Evolutionary conservation across 371 early-diverging fungal genomes (phyloP).

Genomic region (Dinochytrium kinnereticum): DNA sequence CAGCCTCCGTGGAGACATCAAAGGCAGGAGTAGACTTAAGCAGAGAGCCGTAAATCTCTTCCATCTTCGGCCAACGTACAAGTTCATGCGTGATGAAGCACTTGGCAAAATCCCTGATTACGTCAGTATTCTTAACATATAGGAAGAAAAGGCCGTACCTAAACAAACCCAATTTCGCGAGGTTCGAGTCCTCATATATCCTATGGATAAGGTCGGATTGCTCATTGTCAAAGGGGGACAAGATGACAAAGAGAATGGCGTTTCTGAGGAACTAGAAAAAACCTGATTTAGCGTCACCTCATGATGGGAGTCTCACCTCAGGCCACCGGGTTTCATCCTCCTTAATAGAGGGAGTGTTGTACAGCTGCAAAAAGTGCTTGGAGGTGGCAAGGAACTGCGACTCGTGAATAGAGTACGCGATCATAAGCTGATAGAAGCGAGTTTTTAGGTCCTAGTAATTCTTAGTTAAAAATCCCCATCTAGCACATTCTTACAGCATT

Average conservation of each 20-base stretch:
- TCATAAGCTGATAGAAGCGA: conserved; percentile 94
- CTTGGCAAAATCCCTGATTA: conserved; percentile 76
- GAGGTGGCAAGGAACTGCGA: conserved; percentile 85
- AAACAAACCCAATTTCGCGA: conserved; percentile 73
- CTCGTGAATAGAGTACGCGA: conserved; percentile 90
- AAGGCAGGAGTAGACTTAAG: conserved; percentile 77
- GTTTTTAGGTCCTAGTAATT: conserved; percentile 96
- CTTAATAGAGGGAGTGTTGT: conserved; percentile 80
- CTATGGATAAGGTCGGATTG: conserved; percentile 92
- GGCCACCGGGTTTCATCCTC: conserved; percentile 82
- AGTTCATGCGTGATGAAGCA: conserved; percentile 90
- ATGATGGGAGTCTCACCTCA: conserved; percentile 51
- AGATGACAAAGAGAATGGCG: conserved; percentile 80
- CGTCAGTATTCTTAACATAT: conserved; percentile 8
- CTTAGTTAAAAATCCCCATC: too few relatives aligned
- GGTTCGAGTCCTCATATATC: conserved; percentile 75
- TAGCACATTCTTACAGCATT: too few relatives aligned
- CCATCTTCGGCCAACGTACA: conserved; percentile 92
- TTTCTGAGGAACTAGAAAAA: conserved; percentile 59
- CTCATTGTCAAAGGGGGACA: conserved; percentile 95
- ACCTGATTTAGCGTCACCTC: neutral
- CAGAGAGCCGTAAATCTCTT: conserved; percentile 79
- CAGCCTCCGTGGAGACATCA: conserved; percentile 71
- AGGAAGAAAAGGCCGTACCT: conserved; percentile 56
- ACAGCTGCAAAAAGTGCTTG: conserved; percentile 90